Base-by-base conservation (phyloP, 2,329 filamentous ascomycete species). In the Dactylonectria macrodidyma region DNA sequence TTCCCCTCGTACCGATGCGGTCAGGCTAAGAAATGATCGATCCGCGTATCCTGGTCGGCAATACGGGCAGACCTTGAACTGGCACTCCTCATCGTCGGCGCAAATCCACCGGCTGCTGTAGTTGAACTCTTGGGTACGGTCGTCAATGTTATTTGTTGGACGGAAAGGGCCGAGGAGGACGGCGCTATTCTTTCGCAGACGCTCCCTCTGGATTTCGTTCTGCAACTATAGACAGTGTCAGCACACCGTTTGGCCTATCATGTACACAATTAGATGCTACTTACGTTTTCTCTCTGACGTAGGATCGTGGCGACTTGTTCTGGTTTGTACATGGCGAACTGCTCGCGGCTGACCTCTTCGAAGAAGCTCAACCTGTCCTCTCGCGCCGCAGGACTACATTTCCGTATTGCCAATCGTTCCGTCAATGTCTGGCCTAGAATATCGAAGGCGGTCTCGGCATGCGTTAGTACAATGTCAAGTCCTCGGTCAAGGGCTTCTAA, bases 221-320 rank as follows among this genome's bases (percentile, higher is more conserved):
- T 74, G 69, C 19, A 76, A 61, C 74, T 76, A 26, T 1, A 26
- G 9, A 2, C 12, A 2, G 10, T 19, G 41, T 66, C n/a, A 70
- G 59, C 44, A 48, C 67, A 79, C 81, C 41, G 66, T 70, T 36
- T 62, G 59, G 9, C 34, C n/a, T 38, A 9, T 24, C 11, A 4
- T 19, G 3, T 19, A 14, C 24, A 11, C 22, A 9, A 1, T 14
- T 4, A 11, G 9, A 2, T 16, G 10, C 22, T 41, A 16, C 81
- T 68, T 77, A 88, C 88, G 51, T 86, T 75, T 66, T 85, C 81
- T 56, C 87, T 83, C 72, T 90, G 88, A 41, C 78, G 71, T n/a
- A 89, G 75, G 24, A 90, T 81, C 3, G 65, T 80, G 16, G 77
- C 77, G 2, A 90, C 70, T 71, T 90, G 87, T 5, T 80, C 77